Conservation (phyloP, 73 alveolate species). For the Tetrahymena borealis region DNA sequence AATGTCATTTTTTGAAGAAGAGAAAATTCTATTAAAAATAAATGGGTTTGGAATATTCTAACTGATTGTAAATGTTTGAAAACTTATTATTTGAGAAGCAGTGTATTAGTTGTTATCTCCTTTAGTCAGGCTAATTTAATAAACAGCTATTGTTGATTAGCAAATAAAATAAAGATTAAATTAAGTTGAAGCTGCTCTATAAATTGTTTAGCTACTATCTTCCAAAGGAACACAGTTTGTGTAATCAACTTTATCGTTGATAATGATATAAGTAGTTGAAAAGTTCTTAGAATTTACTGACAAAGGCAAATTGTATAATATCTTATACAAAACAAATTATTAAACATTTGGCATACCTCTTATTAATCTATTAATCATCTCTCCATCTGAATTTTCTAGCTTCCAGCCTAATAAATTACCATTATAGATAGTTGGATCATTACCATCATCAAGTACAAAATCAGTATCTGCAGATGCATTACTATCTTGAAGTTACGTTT, state of each 20-base stretch:
- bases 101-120: not conserved
- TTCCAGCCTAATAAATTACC: not conserved
- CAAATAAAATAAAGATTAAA: not conserved
- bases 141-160: not conserved
- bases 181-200: not conserved
- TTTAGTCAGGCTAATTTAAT: not conserved
- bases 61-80: not conserved
- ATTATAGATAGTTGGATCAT: not conserved
- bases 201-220: not conserved
- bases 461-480: not conserved
- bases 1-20: not conserved
- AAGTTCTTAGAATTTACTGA: not conserved
- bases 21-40: not conserved
- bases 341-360: not conserved
- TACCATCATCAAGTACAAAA: not conserved
- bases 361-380: not conserved
- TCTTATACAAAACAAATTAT: not conserved
- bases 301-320: not conserved
- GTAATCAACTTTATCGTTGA: not conserved
- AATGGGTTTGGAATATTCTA: not conserved
- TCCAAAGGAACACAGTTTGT: not conserved
- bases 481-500: not conserved
- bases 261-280: not conserved
- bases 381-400: not conserved
- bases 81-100: not conserved